Conservation (phyloP, 345 rosid genomes). For the Turnera subulata region DNA sequence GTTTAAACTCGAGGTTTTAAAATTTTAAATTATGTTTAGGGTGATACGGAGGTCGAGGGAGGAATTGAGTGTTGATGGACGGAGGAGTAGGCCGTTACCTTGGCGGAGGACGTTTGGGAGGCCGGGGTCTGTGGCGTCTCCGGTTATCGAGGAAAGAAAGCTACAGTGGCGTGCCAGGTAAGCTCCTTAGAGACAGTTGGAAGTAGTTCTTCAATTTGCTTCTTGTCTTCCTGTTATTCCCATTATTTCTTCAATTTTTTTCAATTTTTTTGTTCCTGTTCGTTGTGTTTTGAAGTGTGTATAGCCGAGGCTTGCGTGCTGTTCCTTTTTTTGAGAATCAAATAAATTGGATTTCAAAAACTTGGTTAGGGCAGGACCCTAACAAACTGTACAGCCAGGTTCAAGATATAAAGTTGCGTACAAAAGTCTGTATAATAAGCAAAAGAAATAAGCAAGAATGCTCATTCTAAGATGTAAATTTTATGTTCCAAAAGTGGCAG, state of each 20-base stretch:
- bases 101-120: constrained; percentile 63
- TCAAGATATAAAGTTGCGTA: too few species aligned
- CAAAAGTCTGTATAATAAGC: too few species aligned
- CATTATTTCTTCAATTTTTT: too few species aligned
- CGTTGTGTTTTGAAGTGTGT: constrained; percentile 37
- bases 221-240: background rate
- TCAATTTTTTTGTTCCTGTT: background rate
- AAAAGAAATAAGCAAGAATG: too few species aligned
- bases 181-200: background rate
- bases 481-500: too few species aligned
- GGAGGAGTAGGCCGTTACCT: constrained; percentile 47
- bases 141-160: constrained; percentile 45
- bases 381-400: too few species aligned
- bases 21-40: constrained; percentile 13
- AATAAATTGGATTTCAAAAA: too few species aligned
- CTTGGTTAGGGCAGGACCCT: too few species aligned
- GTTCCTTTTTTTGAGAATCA: too few species aligned
- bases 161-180: constrained; percentile 81
- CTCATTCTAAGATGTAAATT: too few species aligned
- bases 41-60: constrained; percentile 31
- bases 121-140: constrained; percentile 43
- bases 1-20: background rate
- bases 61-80: constrained; percentile 16
- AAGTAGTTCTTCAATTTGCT: background rate
- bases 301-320: constrained; percentile 41